Percentiles rank a stretch among this genome's conserved stretches.
phyloP scores from a whole-genome alignment of 2,329 filamentous ascomycete genomes.

The Penicillium nordicum region DNA sequence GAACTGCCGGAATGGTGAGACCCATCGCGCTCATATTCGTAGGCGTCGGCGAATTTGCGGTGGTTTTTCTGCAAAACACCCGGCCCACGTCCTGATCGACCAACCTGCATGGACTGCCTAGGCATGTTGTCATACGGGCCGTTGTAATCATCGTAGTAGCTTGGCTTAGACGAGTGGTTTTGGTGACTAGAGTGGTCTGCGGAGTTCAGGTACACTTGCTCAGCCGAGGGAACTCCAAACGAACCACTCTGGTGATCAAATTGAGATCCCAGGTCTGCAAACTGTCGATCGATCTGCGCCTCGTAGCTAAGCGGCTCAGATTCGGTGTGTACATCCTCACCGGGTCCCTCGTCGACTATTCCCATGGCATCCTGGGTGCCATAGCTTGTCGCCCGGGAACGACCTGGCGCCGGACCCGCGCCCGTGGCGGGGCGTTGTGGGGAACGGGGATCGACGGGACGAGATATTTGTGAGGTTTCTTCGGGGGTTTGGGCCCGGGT shows the following conservation, averaged over 20 bases:
- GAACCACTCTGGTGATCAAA: conserved; percentile 30
- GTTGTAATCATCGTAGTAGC: conserved; percentile 50
- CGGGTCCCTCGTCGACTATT: conserved; percentile 28
- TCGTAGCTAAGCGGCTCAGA: conserved; percentile 36
- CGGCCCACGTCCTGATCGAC: conserved; percentile 40
- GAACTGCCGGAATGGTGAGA: conserved; percentile 76
- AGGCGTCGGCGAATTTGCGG: conserved; percentile 80
- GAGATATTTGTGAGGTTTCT: conserved; percentile 43
- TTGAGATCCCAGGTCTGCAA: conserved; percentile 39
- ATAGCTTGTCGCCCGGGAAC: conserved; percentile 33
- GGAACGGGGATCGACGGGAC: conserved; percentile 22
- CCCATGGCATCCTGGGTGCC: conserved; percentile 32
- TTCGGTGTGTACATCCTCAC: conserved; percentile 28
- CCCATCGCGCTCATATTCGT: conserved; percentile 63
- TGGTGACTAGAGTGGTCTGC: conserved; percentile 32
- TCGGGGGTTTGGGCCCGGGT: conserved; percentile 49
- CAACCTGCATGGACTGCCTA: conserved; percentile 43
- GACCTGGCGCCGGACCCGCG: conserved; percentile 17
- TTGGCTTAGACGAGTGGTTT: conserved; percentile 34
- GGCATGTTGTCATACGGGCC: conserved; percentile 39
- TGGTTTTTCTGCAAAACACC: conserved; percentile 79
- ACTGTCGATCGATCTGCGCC: conserved; percentile 42
- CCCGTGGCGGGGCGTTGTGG: conserved; percentile 39
- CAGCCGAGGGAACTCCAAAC: conserved; percentile 29
- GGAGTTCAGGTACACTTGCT: conserved; percentile 32